A percentile compares a stretch with the other conserved stretches of the same genome.
These are phyloP conservation scores for Coprinopsis sp. DNA, from an alignment of 768 basidiomycete species.

Conservation along the genomic window DNA sequence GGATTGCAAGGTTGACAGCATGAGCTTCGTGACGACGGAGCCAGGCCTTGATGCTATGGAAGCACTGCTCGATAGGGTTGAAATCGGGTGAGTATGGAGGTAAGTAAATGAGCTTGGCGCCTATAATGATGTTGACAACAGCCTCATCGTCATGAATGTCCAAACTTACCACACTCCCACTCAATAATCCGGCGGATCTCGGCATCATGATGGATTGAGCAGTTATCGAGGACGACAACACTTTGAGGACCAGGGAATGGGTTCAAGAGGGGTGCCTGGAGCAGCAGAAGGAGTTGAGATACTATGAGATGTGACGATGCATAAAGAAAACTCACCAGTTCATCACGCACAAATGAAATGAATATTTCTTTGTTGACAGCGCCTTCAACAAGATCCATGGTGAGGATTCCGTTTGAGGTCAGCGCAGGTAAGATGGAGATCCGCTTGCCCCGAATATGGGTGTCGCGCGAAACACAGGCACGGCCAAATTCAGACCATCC, in stretches of 20 bases:
- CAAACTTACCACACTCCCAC: neutral
- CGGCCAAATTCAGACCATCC: neutral
- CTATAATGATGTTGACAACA: neutral
- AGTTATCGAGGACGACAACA: constrained; percentile 4
- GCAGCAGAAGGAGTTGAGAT: neutral
- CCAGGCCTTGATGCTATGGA: constrained; percentile 11
- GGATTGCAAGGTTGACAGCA: neutral
- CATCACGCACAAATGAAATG: neutral
- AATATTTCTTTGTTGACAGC: constrained; percentile 1
- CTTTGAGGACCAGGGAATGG: neutral
- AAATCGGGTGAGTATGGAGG: constrained; percentile 1
- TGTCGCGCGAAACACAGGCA: neutral
- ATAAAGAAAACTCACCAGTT: neutral
- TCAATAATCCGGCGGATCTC: neutral
- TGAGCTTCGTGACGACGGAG: constrained; percentile 19
- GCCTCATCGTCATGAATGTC: neutral
- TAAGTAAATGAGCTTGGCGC: constrained; percentile 2
- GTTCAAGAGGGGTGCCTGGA: neutral
- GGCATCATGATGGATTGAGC: constrained; percentile 3
- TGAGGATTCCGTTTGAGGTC: neutral
- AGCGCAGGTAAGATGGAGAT: neutral
- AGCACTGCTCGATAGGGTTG: neutral
- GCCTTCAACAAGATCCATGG: neutral
- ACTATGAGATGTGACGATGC: neutral
- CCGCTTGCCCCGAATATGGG: neutral